Conservation (phyloP, 208 protist species). For the Naegleria gruberi region DNA sequence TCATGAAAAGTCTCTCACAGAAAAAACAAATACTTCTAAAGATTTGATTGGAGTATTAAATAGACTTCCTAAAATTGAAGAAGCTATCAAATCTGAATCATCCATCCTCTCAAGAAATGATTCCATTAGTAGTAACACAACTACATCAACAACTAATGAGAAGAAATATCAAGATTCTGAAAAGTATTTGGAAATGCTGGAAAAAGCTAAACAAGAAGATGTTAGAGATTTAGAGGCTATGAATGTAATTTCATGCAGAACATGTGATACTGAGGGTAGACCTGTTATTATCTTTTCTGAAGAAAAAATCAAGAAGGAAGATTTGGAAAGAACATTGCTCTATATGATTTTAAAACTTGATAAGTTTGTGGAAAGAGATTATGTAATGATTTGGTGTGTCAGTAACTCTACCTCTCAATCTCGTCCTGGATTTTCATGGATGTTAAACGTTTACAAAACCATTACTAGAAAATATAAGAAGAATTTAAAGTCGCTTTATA, state of each 20-base stretch:
- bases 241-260: not conserved
- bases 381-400: slow-evolving; percentile 20
- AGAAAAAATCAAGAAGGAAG: not conserved
- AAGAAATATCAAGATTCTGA: not conserved
- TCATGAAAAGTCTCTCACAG: not conserved
- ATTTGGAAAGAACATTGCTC: slow-evolving; percentile 4
- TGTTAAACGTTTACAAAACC: not conserved
- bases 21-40: not conserved
- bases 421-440: slow-evolving; percentile 6
- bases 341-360: slow-evolving; percentile 9
- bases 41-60: not conserved
- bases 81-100: not conserved
- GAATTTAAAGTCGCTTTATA: slow-evolving; percentile 22
- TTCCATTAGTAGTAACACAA: not conserved
- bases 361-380: slow-evolving; percentile 11
- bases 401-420: not conserved
- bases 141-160: not conserved
- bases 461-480: slow-evolving; percentile 28
- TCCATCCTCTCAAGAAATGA: not conserved
- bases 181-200: not conserved
- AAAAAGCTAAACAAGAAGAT: not conserved
- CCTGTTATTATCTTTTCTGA: slow-evolving; percentile 17
- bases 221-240: slow-evolving; percentile 16
- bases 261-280: not conserved
- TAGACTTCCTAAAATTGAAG: not conserved